Conservation (phyloP, 1,284 basidiomycete genomes). For the Austroboletus sp. region DNA sequence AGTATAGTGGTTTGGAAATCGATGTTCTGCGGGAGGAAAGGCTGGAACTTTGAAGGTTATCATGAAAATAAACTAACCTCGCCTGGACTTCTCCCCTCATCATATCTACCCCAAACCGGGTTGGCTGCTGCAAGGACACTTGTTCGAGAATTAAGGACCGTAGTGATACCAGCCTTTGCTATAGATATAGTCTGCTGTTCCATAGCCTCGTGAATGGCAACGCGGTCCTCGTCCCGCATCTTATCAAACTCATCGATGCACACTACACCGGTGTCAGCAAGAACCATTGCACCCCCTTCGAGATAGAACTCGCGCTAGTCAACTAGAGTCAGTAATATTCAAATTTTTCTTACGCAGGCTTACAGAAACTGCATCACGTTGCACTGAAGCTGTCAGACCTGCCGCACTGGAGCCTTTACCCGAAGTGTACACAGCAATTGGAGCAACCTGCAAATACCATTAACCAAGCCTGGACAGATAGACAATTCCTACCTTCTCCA, state of each 20-base stretch:
- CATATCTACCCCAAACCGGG: conserved; percentile 96
- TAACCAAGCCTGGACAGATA: not conserved
- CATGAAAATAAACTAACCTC: conserved; percentile 50
- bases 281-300: conserved; percentile 98
- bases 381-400: conserved; percentile 95
- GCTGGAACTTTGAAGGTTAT: not conserved
- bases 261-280: conserved; percentile 96
- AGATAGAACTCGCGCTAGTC: conserved; percentile 92
- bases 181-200: conserved; percentile 99
- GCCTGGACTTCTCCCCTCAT: conserved; percentile 94
- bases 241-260: conserved; percentile 99
- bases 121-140: conserved; percentile 97
- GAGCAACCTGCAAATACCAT: conserved; percentile 62
- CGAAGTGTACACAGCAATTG: conserved; percentile 96
- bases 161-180: conserved; percentile 98
- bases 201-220: conserved; percentile 99
- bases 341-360: conserved; percentile 26
- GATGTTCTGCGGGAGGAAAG: conserved; percentile 62
- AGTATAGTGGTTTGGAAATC: conserved; percentile 98
- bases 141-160: conserved; percentile 92
- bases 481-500: conserved; percentile 71
- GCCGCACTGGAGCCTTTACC: conserved; percentile 97
- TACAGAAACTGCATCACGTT: conserved; percentile 86
- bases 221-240: conserved; percentile 98
- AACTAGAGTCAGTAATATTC: conserved; percentile 2